phyloP scores from a whole-genome alignment of 2,329 filamentous ascomycete species.

The Apiospora kogelbergensis region DNA sequence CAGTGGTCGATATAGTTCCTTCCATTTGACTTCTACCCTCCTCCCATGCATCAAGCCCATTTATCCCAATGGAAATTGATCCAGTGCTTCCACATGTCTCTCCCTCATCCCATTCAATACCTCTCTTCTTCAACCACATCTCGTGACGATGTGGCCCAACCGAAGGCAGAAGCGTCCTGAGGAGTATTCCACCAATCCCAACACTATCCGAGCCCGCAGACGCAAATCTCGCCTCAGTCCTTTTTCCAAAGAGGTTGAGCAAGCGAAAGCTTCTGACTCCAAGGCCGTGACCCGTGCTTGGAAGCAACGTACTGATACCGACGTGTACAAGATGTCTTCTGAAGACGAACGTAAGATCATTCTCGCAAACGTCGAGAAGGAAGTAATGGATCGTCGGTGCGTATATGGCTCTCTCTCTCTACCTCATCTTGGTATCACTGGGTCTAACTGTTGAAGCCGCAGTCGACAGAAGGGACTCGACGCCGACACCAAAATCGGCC shows the following conservation, averaged over 20 bases:
- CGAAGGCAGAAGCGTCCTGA: conserved; percentile 16
- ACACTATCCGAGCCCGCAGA: conserved; percentile 23
- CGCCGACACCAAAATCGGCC: conserved; percentile 15
- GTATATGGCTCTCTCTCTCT: too few relatives aligned
- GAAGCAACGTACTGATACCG: conserved; percentile 13
- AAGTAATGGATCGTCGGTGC: conserved; percentile 21
- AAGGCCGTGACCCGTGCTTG: conserved; percentile 23
- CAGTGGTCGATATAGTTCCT: background rate
- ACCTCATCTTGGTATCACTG: background rate
- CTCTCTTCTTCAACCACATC: background rate
- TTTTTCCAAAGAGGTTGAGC: conserved; percentile 17
- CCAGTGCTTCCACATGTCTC: background rate
- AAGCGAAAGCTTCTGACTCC: conserved; percentile 20
- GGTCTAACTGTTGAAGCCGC: background rate
- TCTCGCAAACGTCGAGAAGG: conserved; percentile 15
- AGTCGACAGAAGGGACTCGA: conserved; percentile 17
- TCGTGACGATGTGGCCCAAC: conserved; percentile 7
- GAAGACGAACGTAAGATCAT: conserved; percentile 13
- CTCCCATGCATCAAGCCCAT: too few relatives aligned
- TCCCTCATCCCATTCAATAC: background rate
- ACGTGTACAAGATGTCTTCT: conserved; percentile 16
- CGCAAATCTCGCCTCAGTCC: conserved; percentile 21
- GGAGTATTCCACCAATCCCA: conserved; percentile 27
- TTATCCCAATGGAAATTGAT: background rate
- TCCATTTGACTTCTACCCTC: background rate